Evolutionary conservation across 352 stramenopile species (phyloP).

Genomic region (Globisporangium paroecandrum): DNA sequence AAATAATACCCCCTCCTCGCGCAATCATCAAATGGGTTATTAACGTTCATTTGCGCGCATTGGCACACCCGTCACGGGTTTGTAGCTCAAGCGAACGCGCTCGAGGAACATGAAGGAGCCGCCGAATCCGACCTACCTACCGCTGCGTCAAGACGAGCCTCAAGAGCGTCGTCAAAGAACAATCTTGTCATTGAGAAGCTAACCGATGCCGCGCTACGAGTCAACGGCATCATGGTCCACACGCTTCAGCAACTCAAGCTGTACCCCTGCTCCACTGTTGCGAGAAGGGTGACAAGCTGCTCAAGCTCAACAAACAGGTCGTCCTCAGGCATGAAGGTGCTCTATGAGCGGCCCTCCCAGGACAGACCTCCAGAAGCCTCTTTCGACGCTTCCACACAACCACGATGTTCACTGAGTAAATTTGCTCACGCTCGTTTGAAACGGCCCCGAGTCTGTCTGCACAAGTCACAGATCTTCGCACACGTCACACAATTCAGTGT

Average conservation of each 20-base stretch:
- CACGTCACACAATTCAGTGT: too few species aligned
- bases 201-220: not conserved
- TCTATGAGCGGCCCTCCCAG: not conserved
- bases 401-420: too few species aligned
- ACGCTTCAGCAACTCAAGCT: not conserved
- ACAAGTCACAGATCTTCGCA: too few species aligned
- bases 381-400: too few species aligned
- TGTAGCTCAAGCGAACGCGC: not conserved
- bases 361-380: not conserved
- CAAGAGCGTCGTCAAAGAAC: not conserved
- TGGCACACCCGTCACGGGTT: too few species aligned
- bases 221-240: not conserved
- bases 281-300: not conserved
- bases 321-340: not conserved
- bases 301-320: not conserved
- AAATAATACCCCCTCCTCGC: too few species aligned
- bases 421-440: too few species aligned
- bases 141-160: not conserved
- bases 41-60: too few species aligned
- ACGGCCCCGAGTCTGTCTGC: too few species aligned
- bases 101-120: not conserved
- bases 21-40: too few species aligned
- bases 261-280: not conserved
- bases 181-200: not conserved
- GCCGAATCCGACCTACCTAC: not conserved